These are phyloP conservation scores for Aspergillus heteromorphus DNA, from an alignment of 495 filamentous ascomycete genomes.

Conservation along the genomic window DNA sequence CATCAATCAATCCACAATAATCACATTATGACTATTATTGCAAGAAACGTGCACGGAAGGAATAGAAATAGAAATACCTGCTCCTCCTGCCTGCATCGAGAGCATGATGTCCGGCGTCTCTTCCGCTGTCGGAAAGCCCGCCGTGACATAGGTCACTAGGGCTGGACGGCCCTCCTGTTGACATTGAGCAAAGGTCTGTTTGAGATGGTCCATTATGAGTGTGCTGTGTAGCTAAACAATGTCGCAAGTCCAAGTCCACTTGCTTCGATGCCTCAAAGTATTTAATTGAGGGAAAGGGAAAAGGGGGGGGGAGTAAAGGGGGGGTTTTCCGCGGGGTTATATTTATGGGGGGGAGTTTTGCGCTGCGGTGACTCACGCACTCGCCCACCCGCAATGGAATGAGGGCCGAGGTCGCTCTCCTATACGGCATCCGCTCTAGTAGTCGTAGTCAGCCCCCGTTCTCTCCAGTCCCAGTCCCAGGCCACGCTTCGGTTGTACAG, in stretches of 20 bases:
- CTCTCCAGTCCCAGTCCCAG: too few relatives aligned
- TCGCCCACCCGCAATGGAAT: too few relatives aligned
- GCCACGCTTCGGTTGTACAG: too few relatives aligned
- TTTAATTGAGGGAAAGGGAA: neutral
- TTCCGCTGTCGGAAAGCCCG: conserved; percentile 68
- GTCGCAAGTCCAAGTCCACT: neutral
- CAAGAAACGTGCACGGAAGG: too few relatives aligned
- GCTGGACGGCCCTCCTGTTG: conserved; percentile 53
- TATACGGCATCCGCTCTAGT: too few relatives aligned
- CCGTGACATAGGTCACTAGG: conserved; percentile 85
- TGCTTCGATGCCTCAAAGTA: neutral
- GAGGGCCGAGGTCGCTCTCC: too few relatives aligned
- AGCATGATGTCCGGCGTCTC: conserved; percentile 72
- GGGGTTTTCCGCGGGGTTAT: too few relatives aligned
- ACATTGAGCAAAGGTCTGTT: conserved; percentile 58
- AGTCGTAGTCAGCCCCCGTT: neutral
- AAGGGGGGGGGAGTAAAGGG: too few relatives aligned
- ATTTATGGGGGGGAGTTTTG: neutral
- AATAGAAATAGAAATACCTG: too few relatives aligned
- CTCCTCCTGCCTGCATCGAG: conserved; percentile 80
- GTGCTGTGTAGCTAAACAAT: neutral
- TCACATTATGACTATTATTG: too few relatives aligned
- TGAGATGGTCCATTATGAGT: conserved; percentile 4
- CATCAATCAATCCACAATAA: too few relatives aligned
- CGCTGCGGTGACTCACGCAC: neutral